Evolutionary conservation across 352 stramenopile genomes (phyloP), one percentile per base, ranked within the genome.

Genomic region (Heterotrichella gracilis): DNA sequence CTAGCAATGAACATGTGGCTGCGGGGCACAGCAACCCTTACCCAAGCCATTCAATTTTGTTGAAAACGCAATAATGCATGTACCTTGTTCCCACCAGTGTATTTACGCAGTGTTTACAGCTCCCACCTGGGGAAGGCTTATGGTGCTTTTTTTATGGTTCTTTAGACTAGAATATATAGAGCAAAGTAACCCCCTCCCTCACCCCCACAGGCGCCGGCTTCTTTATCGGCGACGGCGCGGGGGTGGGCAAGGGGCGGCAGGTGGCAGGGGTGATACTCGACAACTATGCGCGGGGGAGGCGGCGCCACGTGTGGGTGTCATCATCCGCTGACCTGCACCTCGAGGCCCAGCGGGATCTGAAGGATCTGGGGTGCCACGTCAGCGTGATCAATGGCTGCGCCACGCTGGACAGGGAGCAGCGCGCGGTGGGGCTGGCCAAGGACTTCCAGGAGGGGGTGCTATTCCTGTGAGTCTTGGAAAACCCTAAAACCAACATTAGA

Each of bases 181-280:
- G n/a, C n/a, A n/a, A n/a, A n/a, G n/a, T n/a, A n/a, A n/a, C n/a
- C n/a, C n/a, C n/a, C n/a, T n/a, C n/a, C n/a, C n/a, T n/a, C n/a
- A n/a, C n/a, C n/a, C n/a, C n/a, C n/a, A n/a, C n/a, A 66, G 73
- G 23, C 24, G 41, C 17, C 20, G 80, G 81, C 68, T 87, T 87
- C 71, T 84, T 87, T 75, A 74, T 87, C 25, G 81, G 81, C 40
- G 81, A 87, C 66, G 76, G 73, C 1, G 73, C 75, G 4, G 81
- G 79, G 24, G 79, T 85, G 67, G 82, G 82, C 3, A 86, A 88
- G 70, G 82, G 82, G 9, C 74, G 82, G 0, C 80, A 86, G 71
- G 78, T 86, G 25, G 78, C 80, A 3, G 80, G 77, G 2, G 77
- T 84, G 24, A 72, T 88, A 2, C 71, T 80, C 4, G 79, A 88